phyloP scores from a whole-genome alignment of 2,329 filamentous ascomycete genomes.

The Zasmidium citrigriseum region DNA sequence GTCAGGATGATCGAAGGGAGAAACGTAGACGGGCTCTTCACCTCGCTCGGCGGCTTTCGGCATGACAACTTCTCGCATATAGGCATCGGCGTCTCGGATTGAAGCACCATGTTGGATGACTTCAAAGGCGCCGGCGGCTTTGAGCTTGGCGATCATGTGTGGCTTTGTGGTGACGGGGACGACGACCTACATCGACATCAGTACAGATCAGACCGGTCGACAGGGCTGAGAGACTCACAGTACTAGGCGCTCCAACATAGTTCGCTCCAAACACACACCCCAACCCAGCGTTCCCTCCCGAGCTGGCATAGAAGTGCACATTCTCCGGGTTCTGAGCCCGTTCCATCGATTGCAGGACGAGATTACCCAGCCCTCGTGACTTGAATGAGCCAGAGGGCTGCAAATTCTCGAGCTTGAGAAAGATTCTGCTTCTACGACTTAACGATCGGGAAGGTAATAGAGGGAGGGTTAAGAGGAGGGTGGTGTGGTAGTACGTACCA shows the following conservation, averaged over 20 bases:
- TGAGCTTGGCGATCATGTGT: constrained; percentile 71
- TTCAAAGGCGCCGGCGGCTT: constrained; percentile 64
- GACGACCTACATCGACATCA: constrained; percentile 66
- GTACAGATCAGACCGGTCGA: constrained; percentile 63
- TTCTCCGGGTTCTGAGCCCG: constrained; percentile 29
- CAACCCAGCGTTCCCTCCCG: constrained; percentile 80
- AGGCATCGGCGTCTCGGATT: constrained; percentile 69
- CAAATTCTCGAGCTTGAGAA: constrained; percentile 81
- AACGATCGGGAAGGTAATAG: constrained; percentile 5
- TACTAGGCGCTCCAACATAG: constrained; percentile 63
- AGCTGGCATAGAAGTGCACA: constrained; percentile 75
- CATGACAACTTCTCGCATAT: constrained; percentile 62
- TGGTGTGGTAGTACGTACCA: constrained; percentile 55
- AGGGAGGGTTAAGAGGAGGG: background rate
- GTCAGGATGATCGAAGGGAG: constrained; percentile 68
- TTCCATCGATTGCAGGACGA: constrained; percentile 58
- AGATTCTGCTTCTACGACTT: constrained; percentile 61
- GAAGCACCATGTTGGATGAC: constrained; percentile 69
- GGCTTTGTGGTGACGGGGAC: constrained; percentile 67
- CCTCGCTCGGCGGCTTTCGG: constrained; percentile 41
- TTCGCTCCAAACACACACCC: constrained; percentile 74
- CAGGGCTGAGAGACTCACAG: constrained; percentile 55
- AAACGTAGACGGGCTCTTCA: constrained; percentile 61
- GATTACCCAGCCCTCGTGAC: constrained; percentile 71
- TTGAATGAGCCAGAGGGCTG: constrained; percentile 88